Evolutionary conservation across 2,329 filamentous ascomycete genomes (phyloP).

Genomic region (Penicillium griseofulvum): DNA sequence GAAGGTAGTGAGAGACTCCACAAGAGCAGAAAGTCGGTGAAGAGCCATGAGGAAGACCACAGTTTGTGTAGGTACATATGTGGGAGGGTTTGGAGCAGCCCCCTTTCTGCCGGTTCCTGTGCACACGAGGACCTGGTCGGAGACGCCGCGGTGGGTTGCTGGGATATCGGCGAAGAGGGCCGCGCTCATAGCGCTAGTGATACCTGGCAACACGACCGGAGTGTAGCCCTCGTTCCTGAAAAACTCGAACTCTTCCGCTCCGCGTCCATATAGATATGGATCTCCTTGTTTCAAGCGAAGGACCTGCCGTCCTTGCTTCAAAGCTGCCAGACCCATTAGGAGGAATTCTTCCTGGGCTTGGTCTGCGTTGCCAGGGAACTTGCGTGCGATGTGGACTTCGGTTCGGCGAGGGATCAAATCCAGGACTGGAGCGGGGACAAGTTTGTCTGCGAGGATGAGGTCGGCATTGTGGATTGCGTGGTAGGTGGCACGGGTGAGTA

Average conservation of each 20-base stretch:
- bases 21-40: constrained; percentile 73
- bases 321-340: constrained; percentile 68
- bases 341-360: constrained; percentile 88
- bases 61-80: constrained; percentile 72
- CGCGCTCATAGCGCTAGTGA: constrained; percentile 83
- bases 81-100: constrained; percentile 74
- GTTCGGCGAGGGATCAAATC: constrained; percentile 88
- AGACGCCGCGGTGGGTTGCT: constrained; percentile 80
- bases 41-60: constrained; percentile 95
- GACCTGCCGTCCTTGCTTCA: constrained; percentile 71
- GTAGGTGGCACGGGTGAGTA: constrained; percentile 68
- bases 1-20: constrained; percentile 62
- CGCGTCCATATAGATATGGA: constrained; percentile 92
- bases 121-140: constrained; percentile 92
- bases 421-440: constrained; percentile 72
- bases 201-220: constrained; percentile 76
- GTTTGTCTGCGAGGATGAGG: constrained; percentile 53
- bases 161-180: constrained; percentile 87
- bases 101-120: constrained; percentile 94
- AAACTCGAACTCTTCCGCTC: constrained; percentile 86
- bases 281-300: constrained; percentile 94
- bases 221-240: constrained; percentile 71
- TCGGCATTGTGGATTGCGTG: constrained; percentile 49
- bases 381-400: constrained; percentile 85
- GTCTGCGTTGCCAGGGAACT: constrained; percentile 97